Percentiles rank a stretch among this genome's conserved stretches.
phyloP scores from a whole-genome alignment of 2,329 filamentous ascomycete species.

The Colletotrichum tanaceti region DNA sequence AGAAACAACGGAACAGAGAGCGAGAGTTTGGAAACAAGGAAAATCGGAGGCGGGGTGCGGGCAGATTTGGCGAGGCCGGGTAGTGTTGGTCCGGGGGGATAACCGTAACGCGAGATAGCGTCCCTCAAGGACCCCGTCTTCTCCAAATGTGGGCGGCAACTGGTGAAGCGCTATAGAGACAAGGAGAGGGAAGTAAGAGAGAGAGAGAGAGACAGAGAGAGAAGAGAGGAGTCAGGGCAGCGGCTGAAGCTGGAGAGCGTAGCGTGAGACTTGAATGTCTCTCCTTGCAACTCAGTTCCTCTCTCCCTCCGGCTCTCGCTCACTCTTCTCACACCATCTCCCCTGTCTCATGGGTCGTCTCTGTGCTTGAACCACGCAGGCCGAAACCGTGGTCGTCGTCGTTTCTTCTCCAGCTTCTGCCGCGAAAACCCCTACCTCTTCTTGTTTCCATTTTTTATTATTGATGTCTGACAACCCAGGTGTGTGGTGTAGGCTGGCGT shows the following conservation, averaged over 20 bases:
- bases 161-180: slow-evolving; percentile 30
- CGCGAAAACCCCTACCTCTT: slow-evolving; percentile 20
- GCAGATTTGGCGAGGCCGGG: slow-evolving; percentile 32
- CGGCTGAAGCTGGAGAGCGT: slow-evolving; percentile 19
- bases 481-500: slow-evolving; percentile 4
- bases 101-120: not conserved
- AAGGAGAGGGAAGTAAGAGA: slow-evolving; percentile 13
- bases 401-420: slow-evolving; percentile 25
- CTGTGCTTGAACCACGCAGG: slow-evolving; percentile 13
- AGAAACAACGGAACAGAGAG: slow-evolving; percentile 33
- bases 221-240: slow-evolving; percentile 1
- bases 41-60: slow-evolving; percentile 38
- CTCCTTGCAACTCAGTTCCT: slow-evolving; percentile 23
- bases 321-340: not conserved
- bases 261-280: slow-evolving; percentile 35
- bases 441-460: not conserved
- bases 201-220: not conserved
- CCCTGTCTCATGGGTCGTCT: slow-evolving; percentile 11
- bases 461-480: slow-evolving; percentile 1
- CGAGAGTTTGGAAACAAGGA: slow-evolving; percentile 36
- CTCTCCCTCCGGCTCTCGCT: too few species aligned
- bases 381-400: slow-evolving; percentile 29
- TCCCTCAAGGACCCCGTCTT: slow-evolving; percentile 14
- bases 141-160: slow-evolving; percentile 35
- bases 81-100: slow-evolving; percentile 31